phyloP scores from a whole-genome alignment of 208 protist genomes.

The Trichomonas tenax region DNA sequence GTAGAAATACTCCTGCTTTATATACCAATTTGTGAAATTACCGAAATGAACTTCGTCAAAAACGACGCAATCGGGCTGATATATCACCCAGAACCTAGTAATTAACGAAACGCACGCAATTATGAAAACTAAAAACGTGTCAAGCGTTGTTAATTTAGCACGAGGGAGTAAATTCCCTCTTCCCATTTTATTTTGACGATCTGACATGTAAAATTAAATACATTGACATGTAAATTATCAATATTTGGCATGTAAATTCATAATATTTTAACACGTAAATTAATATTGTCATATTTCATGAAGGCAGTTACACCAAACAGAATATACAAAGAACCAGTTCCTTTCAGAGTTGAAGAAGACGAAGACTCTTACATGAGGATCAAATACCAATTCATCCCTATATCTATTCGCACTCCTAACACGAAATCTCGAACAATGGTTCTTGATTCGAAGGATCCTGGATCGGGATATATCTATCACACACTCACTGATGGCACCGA shows the following conservation, averaged over 20 bases:
- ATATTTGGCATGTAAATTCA: too few species aligned
- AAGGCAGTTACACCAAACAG: neutral
- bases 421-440: neutral
- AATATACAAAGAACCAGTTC: neutral
- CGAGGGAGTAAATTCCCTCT: neutral
- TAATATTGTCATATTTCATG: neutral
- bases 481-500: neutral
- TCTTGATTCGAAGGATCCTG: neutral
- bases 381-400: neutral
- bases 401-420: neutral
- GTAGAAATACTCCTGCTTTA: neutral
- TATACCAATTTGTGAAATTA: constrained; percentile 21
- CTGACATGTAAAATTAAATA: too few species aligned
- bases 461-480: neutral
- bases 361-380: neutral
- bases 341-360: neutral
- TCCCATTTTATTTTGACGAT: neutral
- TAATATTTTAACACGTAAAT: too few species aligned
- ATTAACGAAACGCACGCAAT: neutral
- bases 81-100: neutral
- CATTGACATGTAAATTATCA: too few species aligned
- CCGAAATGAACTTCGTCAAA: constrained; percentile 19
- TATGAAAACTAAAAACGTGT: neutral
- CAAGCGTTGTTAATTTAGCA: neutral
- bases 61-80: neutral